Evolutionary conservation across 306 rosid genomes (phyloP), one percentile per base, ranked within the genome.

Genomic region (Ceratonia siliqua): DNA sequence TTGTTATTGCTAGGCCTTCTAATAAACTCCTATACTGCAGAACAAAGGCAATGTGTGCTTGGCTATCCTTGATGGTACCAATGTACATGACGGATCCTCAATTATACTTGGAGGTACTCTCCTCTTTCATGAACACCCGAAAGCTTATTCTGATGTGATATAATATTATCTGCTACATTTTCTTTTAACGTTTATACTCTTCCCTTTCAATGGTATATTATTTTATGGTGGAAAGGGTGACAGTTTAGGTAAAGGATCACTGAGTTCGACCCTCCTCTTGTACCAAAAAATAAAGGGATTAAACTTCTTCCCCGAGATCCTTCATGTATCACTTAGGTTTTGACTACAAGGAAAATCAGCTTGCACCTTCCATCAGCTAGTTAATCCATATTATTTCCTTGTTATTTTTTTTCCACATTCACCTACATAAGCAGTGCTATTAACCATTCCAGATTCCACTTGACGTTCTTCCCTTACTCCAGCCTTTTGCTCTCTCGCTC

Each of bases 31-130:
- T 72, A 32, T 76, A 65, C 17, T 85, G 75, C 88, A 91, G 97
- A 79, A 78, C 67, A 90, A 87, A 77, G 92, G 95, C 74, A 86
- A 91, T 68, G 92, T 91, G 36, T 91, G 97, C 86, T 86, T 91
- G 84, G 92, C 92, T 30, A 87, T 91, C 66, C 88, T 91, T 27
- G 92, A 91, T 5, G 95, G 95, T 70, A 86, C 91, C 65, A 73
- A 82, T 77, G 86, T 91, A 42, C 85, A 82, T 36, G 97, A 84
- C 68, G 97, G 92, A 76, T 84, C 92, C 28, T 65, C 90, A 48
- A 82, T 86, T 80, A 84, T 91, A 74, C 92, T 91, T 45, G 97
- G 95, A 87, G 97, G 97, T 89, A 85, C 42, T 56, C 41, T 54
- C 33, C 6, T 21, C 11, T n/a, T 77, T 63, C 63, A 6, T 6